Evolutionary conservation across 495 filamentous ascomycete species (phyloP), one percentile per base, ranked within the genome.

Genomic region (Echria macrotheca): DNA sequence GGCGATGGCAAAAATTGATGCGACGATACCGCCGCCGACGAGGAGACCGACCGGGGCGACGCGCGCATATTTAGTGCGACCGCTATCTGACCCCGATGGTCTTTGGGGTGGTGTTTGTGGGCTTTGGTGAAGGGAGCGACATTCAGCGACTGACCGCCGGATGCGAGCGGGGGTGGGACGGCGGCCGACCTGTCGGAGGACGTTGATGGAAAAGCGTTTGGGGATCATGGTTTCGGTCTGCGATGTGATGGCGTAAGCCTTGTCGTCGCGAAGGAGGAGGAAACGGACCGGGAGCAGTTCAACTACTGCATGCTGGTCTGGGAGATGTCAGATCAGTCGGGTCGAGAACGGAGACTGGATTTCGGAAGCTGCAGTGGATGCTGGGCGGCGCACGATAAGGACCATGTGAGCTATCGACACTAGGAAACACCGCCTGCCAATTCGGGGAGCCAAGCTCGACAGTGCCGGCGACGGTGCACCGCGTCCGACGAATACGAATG

Each of bases 21-120:
- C 57, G 15, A 58, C 32, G 4, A 65, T 17, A 12, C 62, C 55
- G 32, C 57, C 50, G 8, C 62, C 59, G 14, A 60, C 50, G 14
- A 63, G 28, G 8, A 61, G 23, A 11, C 57, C 47, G 1, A 63
- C 6, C 2, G 57, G 53, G 2, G 60, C 55, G 5, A 49, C 42
- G 8, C 57, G 53, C 25, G 55, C 55, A 15, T 15, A 46, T 26
- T 23, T 51, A 42, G 21, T 32, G 31, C 29, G 19, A 15, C 24
- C 8, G 17, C 17, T 19, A 11, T n/a, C 24, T 32, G 14, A 26
- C 14, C 3, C 36, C 44, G 1, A 19, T 15, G n/a, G 14, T 18
- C n/a, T 24, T 33, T 24, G 42, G 18, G 44, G 29, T 40, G 35
- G 9, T 35, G 2, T 38, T 4, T 18, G 25, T 1, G 25, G 15